phyloP scores from a whole-genome alignment of 2,329 filamentous ascomycete genomes.

The Ceratocystis papillata region DNA sequence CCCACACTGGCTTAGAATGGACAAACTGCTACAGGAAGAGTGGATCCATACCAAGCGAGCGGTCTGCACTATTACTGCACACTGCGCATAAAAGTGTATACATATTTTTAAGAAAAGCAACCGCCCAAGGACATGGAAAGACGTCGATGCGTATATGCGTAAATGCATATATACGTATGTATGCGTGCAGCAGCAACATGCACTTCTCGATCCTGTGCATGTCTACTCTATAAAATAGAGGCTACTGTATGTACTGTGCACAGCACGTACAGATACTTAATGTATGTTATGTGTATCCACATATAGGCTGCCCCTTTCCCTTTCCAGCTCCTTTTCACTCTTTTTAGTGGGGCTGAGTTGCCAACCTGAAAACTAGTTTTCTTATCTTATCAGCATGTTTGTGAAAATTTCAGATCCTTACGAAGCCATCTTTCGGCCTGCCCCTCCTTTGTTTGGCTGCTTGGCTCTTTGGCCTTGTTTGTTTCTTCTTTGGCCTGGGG shows the following conservation, averaged over 20 bases:
- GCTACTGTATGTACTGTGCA: neutral
- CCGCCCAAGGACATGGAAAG: too few relatives aligned
- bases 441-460: conserved; percentile 2
- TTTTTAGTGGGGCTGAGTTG: neutral
- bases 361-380: neutral
- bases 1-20: conserved; percentile 3
- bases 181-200: neutral
- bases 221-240: neutral
- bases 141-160: neutral
- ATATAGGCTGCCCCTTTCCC: neutral
- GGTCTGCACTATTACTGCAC: too few relatives aligned
- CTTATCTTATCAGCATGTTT: conserved; percentile 9
- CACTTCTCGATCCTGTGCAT: neutral
- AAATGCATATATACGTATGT: neutral
- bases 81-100: too few relatives aligned
- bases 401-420: conserved; percentile 15
- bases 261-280: too few relatives aligned
- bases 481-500: neutral
- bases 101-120: too few relatives aligned
- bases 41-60: neutral
- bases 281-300: neutral
- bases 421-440: neutral
- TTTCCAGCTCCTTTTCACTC: neutral
- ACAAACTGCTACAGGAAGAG: neutral
- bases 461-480: neutral